Evolutionary conservation across 768 basidiomycete genomes (phyloP), one percentile per base, ranked within the genome.

Genomic region (Xanthoconium purpureum): DNA sequence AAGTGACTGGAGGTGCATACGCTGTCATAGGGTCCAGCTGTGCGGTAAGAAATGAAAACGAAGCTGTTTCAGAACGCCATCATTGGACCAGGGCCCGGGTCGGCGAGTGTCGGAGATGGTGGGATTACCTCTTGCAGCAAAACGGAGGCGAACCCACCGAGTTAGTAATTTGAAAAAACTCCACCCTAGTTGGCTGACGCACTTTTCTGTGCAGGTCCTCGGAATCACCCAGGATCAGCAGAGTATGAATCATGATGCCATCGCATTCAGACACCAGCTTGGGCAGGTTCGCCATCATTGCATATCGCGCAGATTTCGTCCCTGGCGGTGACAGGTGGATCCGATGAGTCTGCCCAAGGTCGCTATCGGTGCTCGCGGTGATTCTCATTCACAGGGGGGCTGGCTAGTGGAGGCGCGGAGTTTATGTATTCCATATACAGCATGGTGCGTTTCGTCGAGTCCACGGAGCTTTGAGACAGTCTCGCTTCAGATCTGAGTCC

Each of bases 1-100:
- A 30, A 29, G 13, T 24, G 24, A 24, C 24, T 24, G 32, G 10
- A 35, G 14, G 39, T 32, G n/a, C 28, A 50, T 53, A 37, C 49
- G 24, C 4, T 50, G 51, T 59, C 52, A 61, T 54, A 62, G 62
- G 65, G 65, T 58, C 54, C 37, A 50, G 15, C 62, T 54, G 39
- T 35, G 47, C 32, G 49, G 20, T 20, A 38, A 45, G 47, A 49
- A 52, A 59, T 51, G 55, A 60, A 51, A 54, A 40, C 45, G 51
- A 9, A 44, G 43, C 28, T 33, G 51, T 15, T 20, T 52, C 50
- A 43, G 32, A 37, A 13, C 29, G 24, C 24, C 24, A 12, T 33
- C 36, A 32, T 32, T 38, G 35, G 20, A 24, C 18, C 35, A 37
- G 35, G 14, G 6, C 24, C 40, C 42, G 47, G 43, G 47, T 24